Conservation (phyloP, 1,284 basidiomycete genomes). For the Kalmanozyma brasiliensis region DNA sequence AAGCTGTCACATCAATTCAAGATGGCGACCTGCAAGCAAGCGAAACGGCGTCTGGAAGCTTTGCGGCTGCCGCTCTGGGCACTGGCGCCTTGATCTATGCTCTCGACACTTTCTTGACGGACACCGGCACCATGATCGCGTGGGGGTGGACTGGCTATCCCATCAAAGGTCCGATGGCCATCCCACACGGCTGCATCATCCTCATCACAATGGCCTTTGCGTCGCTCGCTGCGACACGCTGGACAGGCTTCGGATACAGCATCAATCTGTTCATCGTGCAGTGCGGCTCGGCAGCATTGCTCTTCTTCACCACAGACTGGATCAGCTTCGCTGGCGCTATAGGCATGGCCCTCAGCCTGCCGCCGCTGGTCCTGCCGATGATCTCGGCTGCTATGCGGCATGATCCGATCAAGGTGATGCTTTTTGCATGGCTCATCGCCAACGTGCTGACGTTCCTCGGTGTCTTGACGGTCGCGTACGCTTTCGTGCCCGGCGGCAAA, state of each 20-base stretch:
- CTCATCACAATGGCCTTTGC: conserved; percentile 45
- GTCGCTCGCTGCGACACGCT: conserved; percentile 70
- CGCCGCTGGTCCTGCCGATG: conserved; percentile 45
- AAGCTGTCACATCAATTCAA: background rate
- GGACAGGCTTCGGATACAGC: conserved; percentile 31
- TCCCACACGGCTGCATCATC: conserved; percentile 74
- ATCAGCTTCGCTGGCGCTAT: conserved; percentile 79
- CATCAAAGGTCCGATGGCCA: conserved; percentile 72
- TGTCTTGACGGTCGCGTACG: conserved; percentile 86
- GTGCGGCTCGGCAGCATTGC: conserved; percentile 70
- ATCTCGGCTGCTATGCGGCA: conserved; percentile 51
- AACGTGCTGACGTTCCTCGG: conserved; percentile 59
- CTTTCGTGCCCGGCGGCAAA: conserved; percentile 86
- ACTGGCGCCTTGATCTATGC: conserved; percentile 52
- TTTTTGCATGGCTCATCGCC: conserved; percentile 53
- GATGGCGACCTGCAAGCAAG: background rate
- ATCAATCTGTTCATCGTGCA: conserved; percentile 31
- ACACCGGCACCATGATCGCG: conserved; percentile 83
- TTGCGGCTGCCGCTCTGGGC: conserved; percentile 40
- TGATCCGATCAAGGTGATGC: conserved; percentile 55
- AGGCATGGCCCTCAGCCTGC: conserved; percentile 75
- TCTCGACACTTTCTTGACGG: conserved; percentile 80
- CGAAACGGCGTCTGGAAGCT: conserved; percentile 15
- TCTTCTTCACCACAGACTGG: conserved; percentile 75
- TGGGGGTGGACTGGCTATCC: conserved; percentile 95